Evolutionary conservation across 208 protist genomes (phyloP).

Genomic region (Kentomonas sorsogonicus): DNA sequence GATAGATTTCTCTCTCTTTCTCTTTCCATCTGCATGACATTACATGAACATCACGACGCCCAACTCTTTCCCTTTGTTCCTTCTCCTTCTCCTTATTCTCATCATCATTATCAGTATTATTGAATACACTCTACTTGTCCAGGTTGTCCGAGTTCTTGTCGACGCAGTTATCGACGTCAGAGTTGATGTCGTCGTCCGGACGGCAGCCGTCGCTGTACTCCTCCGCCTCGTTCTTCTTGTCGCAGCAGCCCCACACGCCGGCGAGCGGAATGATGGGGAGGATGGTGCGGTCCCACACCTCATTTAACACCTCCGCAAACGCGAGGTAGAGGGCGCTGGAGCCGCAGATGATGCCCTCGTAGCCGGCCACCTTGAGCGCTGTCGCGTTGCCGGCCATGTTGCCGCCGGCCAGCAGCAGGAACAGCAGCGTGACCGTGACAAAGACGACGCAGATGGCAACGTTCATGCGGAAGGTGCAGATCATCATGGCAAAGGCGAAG

Average conservation of each 20-base stretch:
- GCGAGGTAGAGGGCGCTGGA: conserved; percentile 45
- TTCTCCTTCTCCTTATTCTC: too few relatives aligned
- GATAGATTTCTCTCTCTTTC: too few relatives aligned
- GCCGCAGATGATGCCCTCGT: conserved; percentile 44
- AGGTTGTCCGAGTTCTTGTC: too few relatives aligned
- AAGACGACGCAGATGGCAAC: conserved; percentile 24
- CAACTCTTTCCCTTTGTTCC: too few relatives aligned
- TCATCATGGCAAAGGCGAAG: conserved; percentile 22
- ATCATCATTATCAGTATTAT: too few relatives aligned
- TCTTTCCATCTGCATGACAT: too few relatives aligned
- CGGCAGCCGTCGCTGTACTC: too few relatives aligned
- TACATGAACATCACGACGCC: too few relatives aligned
- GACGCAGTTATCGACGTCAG: too few relatives aligned
- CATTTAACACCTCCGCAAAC: conserved; percentile 37
- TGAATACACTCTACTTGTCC: too few relatives aligned
- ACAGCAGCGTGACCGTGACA: conserved; percentile 21
- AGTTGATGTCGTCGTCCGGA: too few relatives aligned
- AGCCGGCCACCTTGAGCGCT: conserved; percentile 24
- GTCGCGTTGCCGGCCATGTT: conserved; percentile 17
- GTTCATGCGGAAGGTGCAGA: conserved; percentile 24
- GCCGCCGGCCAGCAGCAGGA: conserved; percentile 16
- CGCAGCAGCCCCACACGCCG: conserved; percentile 17
- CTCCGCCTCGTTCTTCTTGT: conserved; percentile 6
- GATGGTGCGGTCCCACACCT: conserved; percentile 28
- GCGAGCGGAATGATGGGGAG: conserved; percentile 33